Evolutionary conservation across 202 grass and related monocot genomes (phyloP).

Genomic region (Saccharum hybrid): DNA sequence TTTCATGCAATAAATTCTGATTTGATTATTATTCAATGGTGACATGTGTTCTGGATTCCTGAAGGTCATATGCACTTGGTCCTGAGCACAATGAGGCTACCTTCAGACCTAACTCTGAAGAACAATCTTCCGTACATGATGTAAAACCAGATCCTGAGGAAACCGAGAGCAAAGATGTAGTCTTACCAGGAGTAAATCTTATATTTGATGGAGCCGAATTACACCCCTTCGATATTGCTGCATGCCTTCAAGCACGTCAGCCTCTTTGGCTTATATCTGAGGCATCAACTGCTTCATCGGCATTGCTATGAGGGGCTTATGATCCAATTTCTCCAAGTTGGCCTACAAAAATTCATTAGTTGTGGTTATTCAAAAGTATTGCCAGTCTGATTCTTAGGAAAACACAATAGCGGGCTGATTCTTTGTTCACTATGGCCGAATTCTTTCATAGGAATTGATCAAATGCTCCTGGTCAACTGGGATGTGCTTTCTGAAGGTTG

Average conservation of each 20-base stretch:
- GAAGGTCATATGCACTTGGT: constrained; percentile 80
- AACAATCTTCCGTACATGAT: constrained; percentile 51
- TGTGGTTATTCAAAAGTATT: background rate
- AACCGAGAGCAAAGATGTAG: constrained; percentile 66
- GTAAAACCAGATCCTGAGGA: constrained; percentile 78
- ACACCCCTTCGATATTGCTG: constrained; percentile 83
- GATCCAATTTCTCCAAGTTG: constrained; percentile 18
- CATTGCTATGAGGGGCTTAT: constrained; percentile 37
- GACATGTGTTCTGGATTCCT: constrained; percentile 36
- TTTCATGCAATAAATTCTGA: constrained; percentile 28
- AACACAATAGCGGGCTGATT: background rate
- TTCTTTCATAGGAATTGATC: constrained; percentile 7
- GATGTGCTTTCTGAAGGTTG: background rate
- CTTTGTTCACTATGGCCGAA: background rate
- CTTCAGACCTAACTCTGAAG: constrained; percentile 53
- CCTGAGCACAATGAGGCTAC: constrained; percentile 59
- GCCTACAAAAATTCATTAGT: constrained; percentile 4
- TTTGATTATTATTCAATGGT: constrained; percentile 32
- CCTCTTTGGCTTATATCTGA: constrained; percentile 86
- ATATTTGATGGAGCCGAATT: constrained; percentile 84
- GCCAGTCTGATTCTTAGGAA: background rate
- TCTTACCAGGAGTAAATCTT: constrained; percentile 87
- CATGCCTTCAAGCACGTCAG: constrained; percentile 91
- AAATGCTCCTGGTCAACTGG: constrained; percentile 8
- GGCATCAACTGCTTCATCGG: constrained; percentile 67